Base-by-base conservation (phyloP, 2,329 filamentous ascomycete genomes). In the Dothideomycetes sp. region DNA sequence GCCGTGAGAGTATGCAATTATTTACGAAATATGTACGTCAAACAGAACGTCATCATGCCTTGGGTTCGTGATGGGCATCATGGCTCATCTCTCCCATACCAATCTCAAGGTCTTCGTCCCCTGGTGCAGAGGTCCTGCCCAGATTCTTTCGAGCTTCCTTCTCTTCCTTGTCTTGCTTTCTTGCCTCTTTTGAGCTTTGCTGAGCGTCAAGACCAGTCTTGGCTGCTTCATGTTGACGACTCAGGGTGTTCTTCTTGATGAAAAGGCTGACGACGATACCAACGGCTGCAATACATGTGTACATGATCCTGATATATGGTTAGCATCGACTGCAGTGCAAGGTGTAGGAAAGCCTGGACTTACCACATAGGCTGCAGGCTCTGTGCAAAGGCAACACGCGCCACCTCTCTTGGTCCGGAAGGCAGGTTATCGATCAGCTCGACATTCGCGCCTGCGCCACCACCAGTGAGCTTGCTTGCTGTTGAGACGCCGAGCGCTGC, bases 381-480 rank as follows among this genome's bases (percentile, higher is more conserved):
- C 12, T 64, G 50, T 4, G 66, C 58, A 44, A 68, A 70, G 0
- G 64, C 65, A 4, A 49, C 45, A 15, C 63, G 53, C 1, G 65
- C 65, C 7, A 64, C 50, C 2, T 34, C 43, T 47, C 63, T 68
- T 36, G 75, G 62, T 2, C 57, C 55, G 0, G 63, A 58, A 0
- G 66, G 65, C 5, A 84, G 61, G 0, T 52, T 47, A n/a, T 68
- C 61, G 15, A 84, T 71, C 8, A 75, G 51, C 15, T 69, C 64
- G 2, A 79, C 73, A 51, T 73, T 78, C 15, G 80, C 70, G 11
- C 75, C 70, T 27, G 80, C 75, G 41, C 70, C 67, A 47, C 64
- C 61, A n/a, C 78, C 77, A 3, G 73, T 69, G 4, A 84, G 67
- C 17, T 64, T 51, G 3, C 56, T 49, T 1, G 75, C 75, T 1